Conservation (phyloP, 75 land plant species). For the Adiantum capillusveneris region DNA sequence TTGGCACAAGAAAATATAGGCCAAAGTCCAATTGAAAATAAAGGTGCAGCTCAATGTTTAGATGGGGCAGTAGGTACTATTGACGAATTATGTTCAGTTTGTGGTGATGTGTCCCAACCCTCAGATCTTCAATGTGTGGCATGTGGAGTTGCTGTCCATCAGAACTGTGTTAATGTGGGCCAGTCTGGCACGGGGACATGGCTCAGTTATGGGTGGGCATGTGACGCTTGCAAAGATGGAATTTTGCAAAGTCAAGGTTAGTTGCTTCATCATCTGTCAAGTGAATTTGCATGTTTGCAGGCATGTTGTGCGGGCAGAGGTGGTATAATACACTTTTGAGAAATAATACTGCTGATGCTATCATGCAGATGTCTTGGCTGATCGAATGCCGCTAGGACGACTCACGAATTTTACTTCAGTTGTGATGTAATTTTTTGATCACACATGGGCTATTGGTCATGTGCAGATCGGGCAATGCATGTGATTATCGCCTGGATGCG, state of each 20-base stretch:
- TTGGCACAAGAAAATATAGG: neutral
- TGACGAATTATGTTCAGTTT: neutral
- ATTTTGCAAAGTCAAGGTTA: neutral
- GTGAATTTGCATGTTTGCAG: no score
- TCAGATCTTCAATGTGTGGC: constrained; percentile 1
- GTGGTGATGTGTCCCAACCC: neutral
- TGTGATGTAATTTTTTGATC: no score
- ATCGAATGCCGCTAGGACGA: no score
- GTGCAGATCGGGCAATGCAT: no score
- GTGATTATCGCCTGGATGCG: no score
- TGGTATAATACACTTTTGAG: no score
- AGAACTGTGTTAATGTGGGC: neutral
- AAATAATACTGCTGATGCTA: no score
- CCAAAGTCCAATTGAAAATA: neutral
- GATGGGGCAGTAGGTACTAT: neutral
- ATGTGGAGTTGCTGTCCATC: constrained; percentile 1
- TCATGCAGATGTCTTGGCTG: no score
- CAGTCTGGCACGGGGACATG: neutral
- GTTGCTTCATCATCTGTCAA: neutral
- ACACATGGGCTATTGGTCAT: no score
- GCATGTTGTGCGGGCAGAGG: no score
- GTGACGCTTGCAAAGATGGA: neutral
- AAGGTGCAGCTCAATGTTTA: neutral
- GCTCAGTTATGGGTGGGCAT: neutral
- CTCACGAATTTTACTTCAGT: no score